Evolutionary conservation across 371 early-diverging fungal species (phyloP), one percentile per base, ranked within the genome.

Genomic region (Saksenaea vasiformis): DNA sequence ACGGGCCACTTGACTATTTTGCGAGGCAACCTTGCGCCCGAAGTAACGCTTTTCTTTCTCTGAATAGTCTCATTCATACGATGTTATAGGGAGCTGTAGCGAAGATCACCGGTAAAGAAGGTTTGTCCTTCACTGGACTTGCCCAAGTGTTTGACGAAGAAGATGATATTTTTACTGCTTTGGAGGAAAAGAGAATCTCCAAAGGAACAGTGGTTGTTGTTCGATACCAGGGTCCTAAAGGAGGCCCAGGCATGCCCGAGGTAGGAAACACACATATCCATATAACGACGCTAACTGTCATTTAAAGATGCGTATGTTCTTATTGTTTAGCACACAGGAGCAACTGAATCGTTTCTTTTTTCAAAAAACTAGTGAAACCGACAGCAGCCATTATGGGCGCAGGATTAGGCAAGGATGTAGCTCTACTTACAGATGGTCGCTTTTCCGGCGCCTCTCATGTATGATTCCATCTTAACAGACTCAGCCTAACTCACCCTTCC

Each of bases 61-160:
- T 13, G 54, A 10, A 43, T 26, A 15, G 22, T 17, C 54, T 27
- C 54, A 54, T 5, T 27, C 3, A 10, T 15, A 19, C 39, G n/a
- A 15, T 38, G 22, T 5, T n/a, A 9, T 85, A 73, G 70, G 80
- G 82, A 13, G 68, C 93, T 17, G 97, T 98, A 41, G 98, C 98
- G 58, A 98, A 98, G 82, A 98, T 98, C 73, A 98, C 98, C 5
- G 98, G 98, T 64, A 98, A 98, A 79, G 97, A 98, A 79, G 98
- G 98, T 17, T 80, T 95, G 5, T 53, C 65, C 59, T 98, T 98
- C 68, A 74, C 80, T 38, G 98, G 98, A 22, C 76, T 79, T 0
- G 97, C 98, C 41, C 87, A 88, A 54, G 95, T 95, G 35, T 98
- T 89, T 71, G 95, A 98, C 64, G 85, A 87, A 34, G 98, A 98